These are phyloP conservation scores for Delitschia confertaspora DNA, from an alignment of 495 filamentous ascomycete genomes.

Conservation along the genomic window DNA sequence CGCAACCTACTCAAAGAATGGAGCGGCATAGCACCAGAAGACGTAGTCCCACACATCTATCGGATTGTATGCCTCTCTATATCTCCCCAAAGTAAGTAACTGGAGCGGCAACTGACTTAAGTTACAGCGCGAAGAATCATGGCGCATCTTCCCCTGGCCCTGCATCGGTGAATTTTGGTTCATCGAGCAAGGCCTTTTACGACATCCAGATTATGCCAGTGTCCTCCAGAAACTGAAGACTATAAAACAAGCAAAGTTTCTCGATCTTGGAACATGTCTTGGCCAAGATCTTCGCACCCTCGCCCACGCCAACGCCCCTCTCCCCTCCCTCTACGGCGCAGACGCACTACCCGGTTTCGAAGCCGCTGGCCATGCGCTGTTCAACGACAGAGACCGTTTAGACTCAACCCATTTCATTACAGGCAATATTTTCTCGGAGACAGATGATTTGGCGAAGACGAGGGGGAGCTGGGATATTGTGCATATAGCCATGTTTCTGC, in stretches of 20 bases:
- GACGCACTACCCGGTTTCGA: background rate
- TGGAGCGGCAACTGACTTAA: background rate
- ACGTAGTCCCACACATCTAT: too few relatives aligned
- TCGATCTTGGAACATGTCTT: constrained; percentile 28
- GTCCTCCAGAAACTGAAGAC: background rate
- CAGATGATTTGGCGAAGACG: background rate
- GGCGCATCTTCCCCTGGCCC: background rate
- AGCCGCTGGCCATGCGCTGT: background rate
- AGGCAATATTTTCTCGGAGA: background rate
- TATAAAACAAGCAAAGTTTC: constrained; percentile 3
- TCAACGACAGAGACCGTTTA: background rate
- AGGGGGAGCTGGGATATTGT: background rate
- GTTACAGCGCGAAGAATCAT: background rate
- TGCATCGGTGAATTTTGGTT: constrained; percentile 7
- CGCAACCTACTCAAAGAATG: too few relatives aligned
- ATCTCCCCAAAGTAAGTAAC: too few relatives aligned
- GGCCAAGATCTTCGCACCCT: constrained; percentile 30
- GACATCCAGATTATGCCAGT: background rate
- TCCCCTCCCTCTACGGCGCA: background rate
- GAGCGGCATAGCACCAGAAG: too few relatives aligned
- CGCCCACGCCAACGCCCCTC: background rate
- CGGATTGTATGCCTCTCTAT: too few relatives aligned
- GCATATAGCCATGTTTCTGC: background rate
- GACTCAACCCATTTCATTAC: background rate
- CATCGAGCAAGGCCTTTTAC: background rate